Base-by-base conservation (phyloP, 2,329 filamentous ascomycete species). In the Alternaria angustiovoidea region DNA sequence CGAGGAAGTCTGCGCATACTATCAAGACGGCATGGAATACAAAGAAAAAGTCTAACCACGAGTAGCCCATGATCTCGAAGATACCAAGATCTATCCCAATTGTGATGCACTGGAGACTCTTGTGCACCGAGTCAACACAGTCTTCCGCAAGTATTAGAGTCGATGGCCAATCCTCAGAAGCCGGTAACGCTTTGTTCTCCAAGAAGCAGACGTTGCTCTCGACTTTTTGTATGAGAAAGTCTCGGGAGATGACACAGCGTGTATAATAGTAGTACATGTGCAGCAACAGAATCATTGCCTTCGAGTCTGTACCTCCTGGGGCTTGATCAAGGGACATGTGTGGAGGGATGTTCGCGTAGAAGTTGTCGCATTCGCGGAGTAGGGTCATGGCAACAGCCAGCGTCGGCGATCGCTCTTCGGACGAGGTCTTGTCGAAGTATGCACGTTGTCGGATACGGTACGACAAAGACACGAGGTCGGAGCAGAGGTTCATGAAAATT, bases 1-100 rank as follows among this genome's bases (percentile, higher is more conserved):
- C 69, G 28, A 73, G 68, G 26, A 73, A 73, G 48, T 73, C 70
- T 16, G 67, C 65, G 39, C 72, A 73, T 14, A 72, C 63, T 6
- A 74, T 69, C 5, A 74, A 24, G 2, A 73, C 49, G 1, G 65
- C 65, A n/a, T 74, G 69, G 34, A 69, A 71, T 26, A 74, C 56
- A 41, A 72, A 69, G 44, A 69, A 73, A 5, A 71, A 61, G 46
- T 72, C 70, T 3, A 69, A 30, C 64, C 66, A 71, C 0, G 66
- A 67, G 38, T 65, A 62, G 24, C 66, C 68, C 20, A 71, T 68
- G 18, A 70, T 57, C 5, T 61, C 61, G 12, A 67, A 52, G 28
- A 71, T 57, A 2, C 62, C 61, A 9, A 67, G 54, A 11, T 66
- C 42, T 7, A 61, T 57, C 5, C 65, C 66, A 4, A 61, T 60